A percentile compares a stretch with the other conserved stretches of the same genome.
Evolutionary conservation across 805 yeast species (phyloP).

Genomic region (Metschnikowia santaceciliae): DNA sequence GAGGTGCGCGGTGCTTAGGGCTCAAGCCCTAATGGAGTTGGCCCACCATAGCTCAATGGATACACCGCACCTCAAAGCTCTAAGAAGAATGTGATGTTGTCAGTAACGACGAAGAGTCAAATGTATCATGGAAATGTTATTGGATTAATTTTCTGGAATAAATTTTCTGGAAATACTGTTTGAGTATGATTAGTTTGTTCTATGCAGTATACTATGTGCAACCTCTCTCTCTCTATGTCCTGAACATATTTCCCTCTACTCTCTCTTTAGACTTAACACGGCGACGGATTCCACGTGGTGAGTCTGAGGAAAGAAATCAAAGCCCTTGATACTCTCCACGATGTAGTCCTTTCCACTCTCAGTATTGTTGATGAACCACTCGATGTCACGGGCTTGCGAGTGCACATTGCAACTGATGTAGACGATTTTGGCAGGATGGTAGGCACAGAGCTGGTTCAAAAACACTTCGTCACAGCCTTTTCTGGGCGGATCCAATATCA

Average conservation of each 20-base stretch:
- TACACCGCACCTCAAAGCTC: too few relatives aligned
- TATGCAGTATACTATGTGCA: not conserved
- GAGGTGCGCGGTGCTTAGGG: constrained; percentile 11
- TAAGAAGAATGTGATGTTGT: too few relatives aligned
- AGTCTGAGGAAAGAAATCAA: constrained; percentile 95
- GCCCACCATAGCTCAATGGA: too few relatives aligned
- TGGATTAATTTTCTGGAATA: too few relatives aligned
- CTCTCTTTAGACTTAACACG: constrained; percentile 40
- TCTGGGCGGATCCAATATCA: constrained; percentile 94
- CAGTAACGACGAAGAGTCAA: too few relatives aligned
- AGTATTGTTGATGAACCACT: constrained; percentile 70
- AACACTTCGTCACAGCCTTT: constrained; percentile 93
- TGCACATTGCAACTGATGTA: constrained; percentile 97
- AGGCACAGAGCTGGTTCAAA: constrained; percentile 77
- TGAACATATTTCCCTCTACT: too few relatives aligned
- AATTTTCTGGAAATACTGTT: too few relatives aligned
- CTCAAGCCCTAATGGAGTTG: constrained; percentile 9
- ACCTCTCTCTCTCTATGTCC: too few relatives aligned
- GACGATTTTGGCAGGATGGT: constrained; percentile 82
- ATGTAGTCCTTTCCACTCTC: constrained; percentile 58
- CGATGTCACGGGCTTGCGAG: constrained; percentile 93
- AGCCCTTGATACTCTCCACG: constrained; percentile 84
- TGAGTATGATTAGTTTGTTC: not conserved
- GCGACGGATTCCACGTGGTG: constrained; percentile 90
- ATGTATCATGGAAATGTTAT: too few relatives aligned